Evolutionary conservation across 306 rosid species (phyloP), one percentile per base, ranked within the genome.

Genomic region (Potentilla sterilis): DNA sequence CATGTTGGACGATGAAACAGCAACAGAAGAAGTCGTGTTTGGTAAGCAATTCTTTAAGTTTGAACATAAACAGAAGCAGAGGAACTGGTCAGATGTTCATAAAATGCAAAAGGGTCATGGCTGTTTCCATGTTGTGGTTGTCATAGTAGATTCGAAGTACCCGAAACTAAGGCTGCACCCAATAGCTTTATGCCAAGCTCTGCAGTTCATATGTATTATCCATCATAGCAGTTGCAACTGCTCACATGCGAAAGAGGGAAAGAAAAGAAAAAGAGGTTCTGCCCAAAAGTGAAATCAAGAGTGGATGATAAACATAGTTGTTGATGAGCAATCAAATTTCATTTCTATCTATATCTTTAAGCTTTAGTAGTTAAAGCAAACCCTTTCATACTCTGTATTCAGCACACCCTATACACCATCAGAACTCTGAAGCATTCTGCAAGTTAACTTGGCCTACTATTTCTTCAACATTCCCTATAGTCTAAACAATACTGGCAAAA

Each of bases 231-330:
- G 79, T 85, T 77, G 43, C 77, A 84, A 85, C 88, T 83, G 83
- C 85, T 84, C 88, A 79, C 89, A 79, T 80, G 89, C 81, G 32
- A 80, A 72, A 47, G 24, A 68, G 73, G 65, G 76, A 5, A 49
- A 49, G 78, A 65, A 54, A 62, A 77, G 54, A 74, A 67, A 34
- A 80, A 68, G 76, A 66, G 67, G 47, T 51, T 38, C 77, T 70
- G 62, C 58, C 19, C 64, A 64, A 74, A 84, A 84, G 78, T 69
- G 68, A 83, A 74, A 49, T 34, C 74, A 2, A 54, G 40, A 69
- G 46, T n/a, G 28, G 44, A 38, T 28, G 37, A 28, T 49, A 75
- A 81, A 73, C 79, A 77, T 32, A 3, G 44, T 51, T 9, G 37
- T 40, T 19, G 44, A 41, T 49, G 75, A 81, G 77, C 81, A 81